Conservation (phyloP, 2,329 filamentous ascomycete genomes). For the Pyrenophora seminiperda region DNA sequence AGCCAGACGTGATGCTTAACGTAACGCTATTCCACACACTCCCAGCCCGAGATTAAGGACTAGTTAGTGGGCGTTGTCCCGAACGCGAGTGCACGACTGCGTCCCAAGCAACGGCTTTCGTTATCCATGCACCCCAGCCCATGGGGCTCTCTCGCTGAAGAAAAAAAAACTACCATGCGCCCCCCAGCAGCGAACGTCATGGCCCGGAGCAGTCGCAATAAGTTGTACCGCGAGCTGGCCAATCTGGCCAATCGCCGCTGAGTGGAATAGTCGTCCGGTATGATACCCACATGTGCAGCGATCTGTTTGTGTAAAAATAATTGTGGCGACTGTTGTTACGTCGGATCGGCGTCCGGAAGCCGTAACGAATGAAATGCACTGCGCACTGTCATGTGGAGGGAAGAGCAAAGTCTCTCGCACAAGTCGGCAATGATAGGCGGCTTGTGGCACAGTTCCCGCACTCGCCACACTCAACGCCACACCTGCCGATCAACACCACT, state of each 20-base stretch:
- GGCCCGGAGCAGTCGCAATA: constrained; percentile 13
- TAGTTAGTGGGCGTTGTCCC: constrained; percentile 38
- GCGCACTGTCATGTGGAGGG: constrained; percentile 38
- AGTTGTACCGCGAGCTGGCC: constrained; percentile 13
- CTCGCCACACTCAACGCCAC: constrained; percentile 14
- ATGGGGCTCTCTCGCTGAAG: constrained; percentile 19
- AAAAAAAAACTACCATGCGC: neutral
- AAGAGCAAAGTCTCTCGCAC: constrained; percentile 22
- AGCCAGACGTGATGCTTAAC: constrained; percentile 20
- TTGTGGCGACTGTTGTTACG: constrained; percentile 36
- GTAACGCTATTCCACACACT: constrained; percentile 25
- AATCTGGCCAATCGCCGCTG: constrained; percentile 19
- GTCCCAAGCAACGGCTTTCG: constrained; percentile 22
- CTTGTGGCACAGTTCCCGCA: constrained; percentile 24
- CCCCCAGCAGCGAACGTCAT: constrained; percentile 5
- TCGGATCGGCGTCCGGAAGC: constrained; percentile 21
- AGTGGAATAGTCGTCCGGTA: constrained; percentile 19
- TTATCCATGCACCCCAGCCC: constrained; percentile 14
- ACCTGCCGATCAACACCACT: constrained; percentile 6
- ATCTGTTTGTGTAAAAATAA: constrained; percentile 34
- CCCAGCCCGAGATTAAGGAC: constrained; percentile 49
- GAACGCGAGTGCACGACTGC: constrained; percentile 18
- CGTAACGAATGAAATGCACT: constrained; percentile 26
- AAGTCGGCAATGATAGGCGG: constrained; percentile 25
- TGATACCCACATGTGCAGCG: constrained; percentile 17